phyloP scores from a whole-genome alignment of 2,329 filamentous ascomycete genomes.

The Monosporascus sp. region DNA sequence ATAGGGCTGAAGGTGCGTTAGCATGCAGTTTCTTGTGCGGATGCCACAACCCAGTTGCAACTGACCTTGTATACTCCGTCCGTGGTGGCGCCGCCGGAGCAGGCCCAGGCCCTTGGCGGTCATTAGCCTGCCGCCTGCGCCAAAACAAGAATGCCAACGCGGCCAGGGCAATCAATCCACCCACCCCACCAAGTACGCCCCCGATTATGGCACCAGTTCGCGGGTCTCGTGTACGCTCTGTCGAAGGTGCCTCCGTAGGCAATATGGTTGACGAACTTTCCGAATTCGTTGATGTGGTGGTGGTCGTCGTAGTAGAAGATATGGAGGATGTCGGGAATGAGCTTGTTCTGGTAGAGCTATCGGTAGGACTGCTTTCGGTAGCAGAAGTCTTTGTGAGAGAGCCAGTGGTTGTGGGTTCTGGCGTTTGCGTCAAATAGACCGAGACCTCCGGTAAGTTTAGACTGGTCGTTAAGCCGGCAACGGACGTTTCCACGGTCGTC shows the following conservation, averaged over 20 bases:
- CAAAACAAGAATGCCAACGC: slow-evolving; percentile 39
- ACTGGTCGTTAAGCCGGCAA: slow-evolving; percentile 34
- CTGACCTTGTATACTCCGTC: slow-evolving; percentile 38
- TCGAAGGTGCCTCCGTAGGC: slow-evolving; percentile 5
- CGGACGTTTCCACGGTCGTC: slow-evolving; percentile 43
- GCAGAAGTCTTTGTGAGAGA: slow-evolving; percentile 12
- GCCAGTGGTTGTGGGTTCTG: slow-evolving; percentile 38
- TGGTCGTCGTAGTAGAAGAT: slow-evolving; percentile 8
- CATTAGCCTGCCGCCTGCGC: slow-evolving; percentile 37
- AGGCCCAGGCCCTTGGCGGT: slow-evolving; percentile 37
- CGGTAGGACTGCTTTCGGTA: neutral
- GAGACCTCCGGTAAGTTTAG: slow-evolving; percentile 35
- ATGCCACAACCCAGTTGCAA: neutral
- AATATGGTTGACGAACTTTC: slow-evolving; percentile 3
- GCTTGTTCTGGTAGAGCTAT: slow-evolving; percentile 1
- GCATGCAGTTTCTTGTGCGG: slow-evolving; percentile 1
- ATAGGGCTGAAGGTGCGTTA: slow-evolving; percentile 19
- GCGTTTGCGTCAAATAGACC: slow-evolving; percentile 35
- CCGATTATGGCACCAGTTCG: slow-evolving; percentile 49
- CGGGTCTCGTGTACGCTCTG: slow-evolving; percentile 15
- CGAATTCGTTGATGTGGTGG: slow-evolving; percentile 7
- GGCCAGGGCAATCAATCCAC: slow-evolving; percentile 37
- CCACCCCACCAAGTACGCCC: slow-evolving; percentile 47
- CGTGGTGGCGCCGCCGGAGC: slow-evolving; percentile 23
- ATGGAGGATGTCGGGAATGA: slow-evolving; percentile 3